Conservation (phyloP, 2,329 filamentous ascomycete genomes). For the Colletotrichum gloeosporioides region DNA sequence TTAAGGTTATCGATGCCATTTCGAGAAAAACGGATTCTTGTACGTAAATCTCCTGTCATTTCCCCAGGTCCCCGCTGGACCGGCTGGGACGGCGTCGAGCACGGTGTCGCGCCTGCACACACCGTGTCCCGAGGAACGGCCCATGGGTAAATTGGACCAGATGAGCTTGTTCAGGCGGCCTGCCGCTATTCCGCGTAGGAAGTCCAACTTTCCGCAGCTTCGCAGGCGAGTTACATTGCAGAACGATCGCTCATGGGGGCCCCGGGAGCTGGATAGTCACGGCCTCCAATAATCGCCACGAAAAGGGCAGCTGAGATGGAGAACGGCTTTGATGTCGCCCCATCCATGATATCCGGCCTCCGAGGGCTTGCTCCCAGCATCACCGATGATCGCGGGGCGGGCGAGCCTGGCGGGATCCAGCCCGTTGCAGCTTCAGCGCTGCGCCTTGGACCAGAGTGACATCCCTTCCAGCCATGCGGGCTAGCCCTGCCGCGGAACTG, state of each 20-base stretch:
- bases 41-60: conserved; percentile 9
- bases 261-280: not conserved
- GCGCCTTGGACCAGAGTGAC: not conserved
- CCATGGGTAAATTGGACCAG: not conserved
- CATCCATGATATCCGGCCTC: conserved; percentile 3
- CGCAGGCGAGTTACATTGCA: not conserved
- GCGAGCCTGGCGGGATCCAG: not conserved
- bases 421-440: not conserved
- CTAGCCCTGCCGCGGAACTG: conserved; percentile 6
- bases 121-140: not conserved
- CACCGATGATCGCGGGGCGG: not conserved
- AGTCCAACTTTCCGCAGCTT: not conserved
- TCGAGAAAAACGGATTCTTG: not conserved
- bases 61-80: not conserved
- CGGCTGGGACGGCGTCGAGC: not conserved
- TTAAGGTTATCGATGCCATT: conserved; percentile 9
- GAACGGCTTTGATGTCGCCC: not conserved
- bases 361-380: not conserved
- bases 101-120: not conserved
- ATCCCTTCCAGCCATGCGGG: not conserved
- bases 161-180: not conserved
- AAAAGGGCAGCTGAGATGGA: not conserved
- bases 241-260: not conserved
- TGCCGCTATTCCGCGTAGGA: not conserved
- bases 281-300: not conserved